Base-by-base conservation (phyloP, 352 stramenopile genomes). In the Pythium chondricola region DNA sequence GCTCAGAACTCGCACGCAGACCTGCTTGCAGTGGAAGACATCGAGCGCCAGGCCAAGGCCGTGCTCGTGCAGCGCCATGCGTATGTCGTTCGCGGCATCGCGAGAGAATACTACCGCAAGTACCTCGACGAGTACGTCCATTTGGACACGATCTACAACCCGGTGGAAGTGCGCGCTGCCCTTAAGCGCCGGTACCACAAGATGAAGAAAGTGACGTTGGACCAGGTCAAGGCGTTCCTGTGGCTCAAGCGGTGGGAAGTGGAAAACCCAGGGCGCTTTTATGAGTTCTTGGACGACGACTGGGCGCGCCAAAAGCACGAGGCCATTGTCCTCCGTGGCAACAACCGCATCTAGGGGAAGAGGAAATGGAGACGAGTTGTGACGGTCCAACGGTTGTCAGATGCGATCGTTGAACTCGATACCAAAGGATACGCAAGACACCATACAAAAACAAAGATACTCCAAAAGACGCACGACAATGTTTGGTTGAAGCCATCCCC, bases 171-270 rank as follows among this genome's bases (percentile, higher is more conserved):
- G 30, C 18, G 64, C 7, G 44, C 47, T 8, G 65, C 61, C 17
- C 13, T 74, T 0, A 66, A 55, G 38, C 43, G 52, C 17, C 37
- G 48, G 8, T 51, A 36, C 20, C 16, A 9, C 16, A 36, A 38
- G 14, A 43, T 37, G 30, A 48, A 48, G 10, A 11, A 18, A 13
- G 14, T 56, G 5, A 54, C 37, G 11, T 30, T 43, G 27, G 48
- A 4, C 13, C 37, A 55, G 1, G 33, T 83, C n/a, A 64, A 77
- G 53, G 67, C 61, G 3, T 66, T 74, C 8, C 39, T 80, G 8
- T 83, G 68, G 68, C 43, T 80, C 17, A 64, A 72, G 38, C 54
- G 58, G 40, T 80, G 52, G 52, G 52, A 60, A 20, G 38, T 30
- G 18, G 41, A 54, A 21, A 53, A 54, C 68, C 47, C 65, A 67